Conservation (phyloP, 352 stramenopile species). For the Globisporangium splendens region DNA sequence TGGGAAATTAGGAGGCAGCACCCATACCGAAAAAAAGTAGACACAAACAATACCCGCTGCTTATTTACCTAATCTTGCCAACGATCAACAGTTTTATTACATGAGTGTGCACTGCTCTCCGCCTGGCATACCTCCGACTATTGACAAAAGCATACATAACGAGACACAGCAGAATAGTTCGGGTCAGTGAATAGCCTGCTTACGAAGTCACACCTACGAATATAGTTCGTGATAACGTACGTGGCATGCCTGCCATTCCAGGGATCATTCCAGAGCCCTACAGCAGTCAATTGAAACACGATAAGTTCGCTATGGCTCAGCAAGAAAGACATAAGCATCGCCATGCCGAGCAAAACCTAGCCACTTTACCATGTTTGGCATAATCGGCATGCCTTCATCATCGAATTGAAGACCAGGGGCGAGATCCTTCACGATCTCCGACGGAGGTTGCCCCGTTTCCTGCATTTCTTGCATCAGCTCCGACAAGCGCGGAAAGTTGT, state of each 20-base stretch:
- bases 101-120: constrained; percentile 77
- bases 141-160: constrained; percentile 9
- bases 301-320: background rate
- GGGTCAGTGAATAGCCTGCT: background rate
- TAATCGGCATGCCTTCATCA: constrained; percentile 95
- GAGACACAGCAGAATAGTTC: constrained; percentile 3
- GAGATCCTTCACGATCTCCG: constrained; percentile 98
- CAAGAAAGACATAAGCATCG: too few relatives aligned
- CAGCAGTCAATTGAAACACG: constrained; percentile 3
- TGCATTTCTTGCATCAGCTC: constrained; percentile 97
- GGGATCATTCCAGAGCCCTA: constrained; percentile 79
- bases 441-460: constrained; percentile 92
- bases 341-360: too few relatives aligned
- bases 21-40: background rate
- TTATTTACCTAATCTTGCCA: background rate
- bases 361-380: constrained; percentile 87
- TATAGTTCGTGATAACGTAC: constrained; percentile 32
- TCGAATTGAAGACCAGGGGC: constrained; percentile 73
- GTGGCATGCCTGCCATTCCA: constrained; percentile 73
- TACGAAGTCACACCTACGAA: background rate
- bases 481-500: constrained; percentile 94
- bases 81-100: constrained; percentile 20
- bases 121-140: constrained; percentile 51
- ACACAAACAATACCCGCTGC: background rate
- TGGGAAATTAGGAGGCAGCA: background rate